Conservation (phyloP, 257 asterid species). For the Solanum medicagineum region DNA sequence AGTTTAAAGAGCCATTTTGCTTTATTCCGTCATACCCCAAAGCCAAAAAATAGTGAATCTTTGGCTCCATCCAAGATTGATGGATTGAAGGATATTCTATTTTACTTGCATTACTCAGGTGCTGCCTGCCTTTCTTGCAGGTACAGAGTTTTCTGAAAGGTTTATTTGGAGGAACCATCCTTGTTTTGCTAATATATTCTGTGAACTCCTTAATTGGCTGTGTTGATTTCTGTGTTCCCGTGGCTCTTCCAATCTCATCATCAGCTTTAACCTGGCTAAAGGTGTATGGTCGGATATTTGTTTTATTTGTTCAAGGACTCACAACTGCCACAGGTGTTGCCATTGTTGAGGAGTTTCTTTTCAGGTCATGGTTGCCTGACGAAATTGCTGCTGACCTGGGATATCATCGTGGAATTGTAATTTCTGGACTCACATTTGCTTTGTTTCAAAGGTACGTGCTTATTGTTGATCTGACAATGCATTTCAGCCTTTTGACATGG, state of each 20-base stretch:
- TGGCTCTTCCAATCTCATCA: conserved; percentile 27
- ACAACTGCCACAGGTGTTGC: conserved; percentile 59
- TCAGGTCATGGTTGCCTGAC: conserved; percentile 88
- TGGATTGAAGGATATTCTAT: neutral
- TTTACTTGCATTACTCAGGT: conserved; percentile 1
- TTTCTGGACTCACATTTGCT: conserved; percentile 79
- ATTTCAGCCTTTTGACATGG: neutral
- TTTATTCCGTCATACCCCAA: too few relatives aligned
- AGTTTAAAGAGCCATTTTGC: too few relatives aligned
- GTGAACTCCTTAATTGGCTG: conserved; percentile 54
- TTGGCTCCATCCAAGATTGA: too few relatives aligned
- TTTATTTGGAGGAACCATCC: conserved; percentile 57
- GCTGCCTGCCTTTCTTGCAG: conserved; percentile 31
- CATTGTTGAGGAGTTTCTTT: conserved; percentile 73
- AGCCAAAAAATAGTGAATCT: too few relatives aligned
- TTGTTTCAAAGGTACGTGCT: conserved; percentile 49
- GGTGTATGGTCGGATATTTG: conserved; percentile 35
- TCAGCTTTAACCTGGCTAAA: conserved; percentile 37
- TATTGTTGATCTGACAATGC: neutral
- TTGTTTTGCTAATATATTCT: conserved; percentile 51
- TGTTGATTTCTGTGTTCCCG: conserved; percentile 52
- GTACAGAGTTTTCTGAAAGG: conserved; percentile 57
- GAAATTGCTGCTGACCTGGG: conserved; percentile 86
- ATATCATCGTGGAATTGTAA: conserved; percentile 50
- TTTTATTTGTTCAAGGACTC: conserved; percentile 39